Base-by-base conservation (phyloP, 768 basidiomycete genomes). In the Boletellus emodensis region DNA sequence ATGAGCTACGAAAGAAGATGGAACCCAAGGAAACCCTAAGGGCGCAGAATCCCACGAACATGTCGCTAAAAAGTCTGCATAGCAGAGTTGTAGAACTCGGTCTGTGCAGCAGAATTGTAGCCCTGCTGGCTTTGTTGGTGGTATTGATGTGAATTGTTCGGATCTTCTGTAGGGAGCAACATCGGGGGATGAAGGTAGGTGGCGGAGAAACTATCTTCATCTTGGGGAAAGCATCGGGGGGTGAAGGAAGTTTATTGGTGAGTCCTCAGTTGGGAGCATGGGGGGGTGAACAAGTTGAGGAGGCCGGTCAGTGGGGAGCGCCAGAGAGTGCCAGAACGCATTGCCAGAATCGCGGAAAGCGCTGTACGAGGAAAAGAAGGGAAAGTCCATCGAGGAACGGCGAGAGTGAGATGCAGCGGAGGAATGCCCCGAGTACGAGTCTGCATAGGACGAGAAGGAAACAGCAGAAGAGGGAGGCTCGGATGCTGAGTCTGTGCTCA, bases 301-400 rank as follows among this genome's bases (percentile, higher is more conserved):
- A 3, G 82, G 82, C 48, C 75, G 71, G 24, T 77, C 78, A 55
- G 81, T 79, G 4, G 79, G 72, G 57, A 85, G 75, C 78, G 85
- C 84, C 9, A 87, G 84, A 3, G 87, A 86, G 66, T 90, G 88
- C 86, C 87, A 89, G 59, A 86, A 84, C 8, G 84, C 54, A 28
- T 69, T 79, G 0, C 76, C 78, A 6, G 77, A 78, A 6, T 79
- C 81, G 13, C 82, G 71, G 26, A 83, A 68, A 5, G 77, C 74
- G n/a, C 75, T 76, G 35, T 78, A 74, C 7, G 72, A 69, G 15
- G 81, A 72, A 60, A 77, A 84, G 14, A 82, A 88, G 0, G 84
- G 81, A 44, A 73, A 76, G 24, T 89, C 85, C 71, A 85, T 79
- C 14, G 85, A 84, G 0, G 77, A 76, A 3, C 78, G 75, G 40